Evolutionary conservation across 495 filamentous ascomycete species (phyloP).

Genomic region (Corynascus novoguineensis): DNA sequence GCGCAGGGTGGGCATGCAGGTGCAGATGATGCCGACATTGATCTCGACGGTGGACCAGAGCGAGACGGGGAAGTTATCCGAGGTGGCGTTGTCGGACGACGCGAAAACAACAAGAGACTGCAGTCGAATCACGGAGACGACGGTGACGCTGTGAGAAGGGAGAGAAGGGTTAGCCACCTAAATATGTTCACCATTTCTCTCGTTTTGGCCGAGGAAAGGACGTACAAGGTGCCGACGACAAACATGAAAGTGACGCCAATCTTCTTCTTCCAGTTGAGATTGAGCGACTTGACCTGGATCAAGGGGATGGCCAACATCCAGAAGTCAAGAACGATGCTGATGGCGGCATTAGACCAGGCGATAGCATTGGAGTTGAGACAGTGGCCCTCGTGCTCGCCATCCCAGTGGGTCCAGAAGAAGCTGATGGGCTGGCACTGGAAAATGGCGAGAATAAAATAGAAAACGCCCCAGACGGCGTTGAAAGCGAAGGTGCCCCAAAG

Average conservation of each 20-base stretch:
- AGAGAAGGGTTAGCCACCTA: too few relatives aligned
- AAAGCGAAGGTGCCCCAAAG: constrained; percentile 17
- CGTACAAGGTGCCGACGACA: constrained; percentile 35
- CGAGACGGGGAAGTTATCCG: constrained; percentile 15
- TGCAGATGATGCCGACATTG: constrained; percentile 26
- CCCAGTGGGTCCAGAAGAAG: constrained; percentile 26
- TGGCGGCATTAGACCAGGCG: constrained; percentile 8
- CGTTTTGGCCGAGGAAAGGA: not conserved
- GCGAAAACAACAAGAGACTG: constrained; percentile 3
- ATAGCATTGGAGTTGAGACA: constrained; percentile 29
- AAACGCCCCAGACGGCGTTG: constrained; percentile 8
- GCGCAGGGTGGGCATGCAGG: constrained; percentile 29
- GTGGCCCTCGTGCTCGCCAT: constrained; percentile 20
- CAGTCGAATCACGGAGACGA: constrained; percentile 17
- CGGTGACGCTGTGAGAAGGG: constrained; percentile 8
- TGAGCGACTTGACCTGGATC: constrained; percentile 24
- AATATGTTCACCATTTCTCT: too few relatives aligned
- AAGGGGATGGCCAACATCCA: constrained; percentile 17
- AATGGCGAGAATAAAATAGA: constrained; percentile 14
- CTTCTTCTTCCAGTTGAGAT: constrained; percentile 34
- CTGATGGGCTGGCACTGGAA: constrained; percentile 29
- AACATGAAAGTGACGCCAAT: constrained; percentile 34
- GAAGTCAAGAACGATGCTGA: constrained; percentile 16
- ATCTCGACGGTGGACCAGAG: constrained; percentile 30
- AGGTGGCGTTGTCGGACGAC: constrained; percentile 6